Base-by-base conservation (phyloP, 2,329 filamentous ascomycete species). In the Bipolaris bicolor region DNA sequence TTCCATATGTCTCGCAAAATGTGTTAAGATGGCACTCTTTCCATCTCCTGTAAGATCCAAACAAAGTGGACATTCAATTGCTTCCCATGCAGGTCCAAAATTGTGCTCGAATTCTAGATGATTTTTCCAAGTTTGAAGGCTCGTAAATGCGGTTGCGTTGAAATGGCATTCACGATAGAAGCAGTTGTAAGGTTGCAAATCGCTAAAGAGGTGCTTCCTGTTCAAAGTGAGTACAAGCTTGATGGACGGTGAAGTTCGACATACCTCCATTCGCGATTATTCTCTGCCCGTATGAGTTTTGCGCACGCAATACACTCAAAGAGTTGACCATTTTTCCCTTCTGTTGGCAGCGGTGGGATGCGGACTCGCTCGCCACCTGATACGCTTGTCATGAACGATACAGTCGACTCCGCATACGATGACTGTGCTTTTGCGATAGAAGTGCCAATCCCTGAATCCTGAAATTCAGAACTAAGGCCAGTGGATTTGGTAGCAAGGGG, bases 1-100 rank as follows among this genome's bases (percentile, higher is more conserved):
- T 49, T 71, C 68, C 64, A 71, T 63, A 33, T 71, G 68, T 44
- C 63, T 45, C 0, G 63, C 55, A 16, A 68, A 64, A 36, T 71
- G 68, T 2, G 43, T 52, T 1, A 67, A 44, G 9, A 67, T 54
- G 3, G 52, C 37, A 7, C 37, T 57, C 36, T 57, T 63, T 9
- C 61, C 66, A 11, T n/a, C 13, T 7, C 49, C 58, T 7, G 63
- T 67, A 1, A 11, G 10, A 33, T 67, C 56, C 1, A 62, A 48
- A 44, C 68, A 71, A 1, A 71, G 41, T 0, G 62, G 59, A 37
- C 68, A 71, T 48, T 60, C 5, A 3, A 57, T 2, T n/a, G 39
- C 55, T 15, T 55, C 9, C 65, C 66, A 68, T 3, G 39, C 33
- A 13, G 66, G 63, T 3, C 61, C 63, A 26, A 65, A 49, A 0